These are phyloP conservation scores for Neurospora pannonica DNA, from an alignment of 495 filamentous ascomycete species.

Conservation along the genomic window DNA sequence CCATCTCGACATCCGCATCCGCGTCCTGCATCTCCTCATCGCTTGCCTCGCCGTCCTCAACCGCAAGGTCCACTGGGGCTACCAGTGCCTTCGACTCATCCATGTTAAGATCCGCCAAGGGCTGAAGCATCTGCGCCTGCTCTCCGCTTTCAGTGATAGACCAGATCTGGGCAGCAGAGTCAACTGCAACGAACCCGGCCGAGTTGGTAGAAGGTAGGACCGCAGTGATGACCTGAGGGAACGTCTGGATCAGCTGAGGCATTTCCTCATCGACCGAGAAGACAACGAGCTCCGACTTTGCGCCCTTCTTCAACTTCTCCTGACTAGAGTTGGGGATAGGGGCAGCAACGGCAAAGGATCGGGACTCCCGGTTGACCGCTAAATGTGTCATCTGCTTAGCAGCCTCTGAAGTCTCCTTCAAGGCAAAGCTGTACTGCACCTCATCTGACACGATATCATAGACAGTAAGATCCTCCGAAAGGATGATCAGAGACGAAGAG, in stretches of 20 bases:
- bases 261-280: slow-evolving; percentile 41
- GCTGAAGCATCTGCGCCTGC: slow-evolving; percentile 38
- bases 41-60: slow-evolving; percentile 40
- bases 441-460: slow-evolving; percentile 58
- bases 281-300: slow-evolving; percentile 42
- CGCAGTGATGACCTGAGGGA: slow-evolving; percentile 43
- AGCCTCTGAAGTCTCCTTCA: slow-evolving; percentile 19
- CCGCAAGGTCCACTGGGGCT: slow-evolving; percentile 10
- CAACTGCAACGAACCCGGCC: slow-evolving; percentile 52
- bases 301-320: slow-evolving; percentile 17
- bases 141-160: slow-evolving; percentile 41
- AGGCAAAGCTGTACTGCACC: slow-evolving; percentile 40
- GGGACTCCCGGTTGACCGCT: slow-evolving; percentile 45
- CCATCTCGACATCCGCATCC: slow-evolving; percentile 26
- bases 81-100: too few relatives aligned
- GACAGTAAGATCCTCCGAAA: slow-evolving; percentile 53
- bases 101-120: slow-evolving; percentile 37
- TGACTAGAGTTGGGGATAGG: slow-evolving; percentile 23
- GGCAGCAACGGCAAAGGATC: slow-evolving; percentile 50
- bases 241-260: slow-evolving; percentile 38
- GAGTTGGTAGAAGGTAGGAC: slow-evolving; percentile 43
- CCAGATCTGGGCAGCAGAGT: slow-evolving; percentile 49
- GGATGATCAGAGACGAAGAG: slow-evolving; percentile 49
- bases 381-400: slow-evolving; percentile 46
- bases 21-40: slow-evolving; percentile 32